phyloP scores from a whole-genome alignment of 441 rosid genomes.

The Populus tomentosa region DNA sequence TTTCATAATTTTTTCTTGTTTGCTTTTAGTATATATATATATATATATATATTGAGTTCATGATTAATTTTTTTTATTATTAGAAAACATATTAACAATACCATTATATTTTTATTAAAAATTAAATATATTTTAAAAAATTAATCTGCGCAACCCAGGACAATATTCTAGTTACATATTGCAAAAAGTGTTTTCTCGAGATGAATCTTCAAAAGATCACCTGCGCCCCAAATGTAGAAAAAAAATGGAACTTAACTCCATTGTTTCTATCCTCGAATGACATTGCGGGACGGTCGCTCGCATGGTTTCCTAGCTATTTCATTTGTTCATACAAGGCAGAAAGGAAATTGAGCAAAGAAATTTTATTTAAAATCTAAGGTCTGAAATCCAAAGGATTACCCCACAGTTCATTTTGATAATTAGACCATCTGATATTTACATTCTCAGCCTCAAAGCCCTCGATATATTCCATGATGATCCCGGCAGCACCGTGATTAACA shows the following conservation, averaged over 20 bases:
- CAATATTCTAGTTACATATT: not conserved
- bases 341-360: slow-evolving; percentile 61
- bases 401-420: slow-evolving; percentile 40
- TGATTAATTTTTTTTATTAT: no score
- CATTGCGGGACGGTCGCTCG: not conserved
- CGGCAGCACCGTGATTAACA: slow-evolving; percentile 60
- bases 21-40: no score
- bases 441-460: slow-evolving; percentile 67
- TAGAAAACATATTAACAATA: no score
- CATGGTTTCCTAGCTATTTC: not conserved
- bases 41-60: no score
- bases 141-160: no score
- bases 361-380: slow-evolving; percentile 68
- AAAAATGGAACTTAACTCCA: not conserved
- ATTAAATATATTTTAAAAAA: no score
- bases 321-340: slow-evolving; percentile 36
- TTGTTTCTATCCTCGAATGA: slow-evolving; percentile 1
- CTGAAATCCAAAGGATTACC: slow-evolving; percentile 72
- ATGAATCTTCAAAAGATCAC: not conserved
- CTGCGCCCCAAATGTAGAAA: not conserved
- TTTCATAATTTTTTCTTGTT: no score
- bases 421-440: slow-evolving; percentile 67
- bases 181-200: not conserved
- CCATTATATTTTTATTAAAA: no score
- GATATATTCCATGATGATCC: slow-evolving; percentile 85